These are phyloP conservation scores for Cicer pinnatifidum DNA, from an alignment of 306 rosid genomes.

Conservation along the genomic window DNA sequence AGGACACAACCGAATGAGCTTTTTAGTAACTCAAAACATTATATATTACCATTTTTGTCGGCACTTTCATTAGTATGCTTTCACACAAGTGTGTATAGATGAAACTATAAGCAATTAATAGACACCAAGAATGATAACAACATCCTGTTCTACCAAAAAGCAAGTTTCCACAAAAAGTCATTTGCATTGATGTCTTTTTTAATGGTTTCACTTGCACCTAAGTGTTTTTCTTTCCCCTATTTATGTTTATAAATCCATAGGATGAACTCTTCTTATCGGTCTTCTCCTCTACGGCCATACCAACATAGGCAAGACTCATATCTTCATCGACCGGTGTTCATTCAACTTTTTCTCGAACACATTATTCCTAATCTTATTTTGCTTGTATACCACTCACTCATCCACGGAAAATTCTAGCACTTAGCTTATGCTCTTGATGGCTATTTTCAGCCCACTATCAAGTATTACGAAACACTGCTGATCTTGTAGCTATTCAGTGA, in stretches of 20 bases:
- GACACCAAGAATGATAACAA: neutral
- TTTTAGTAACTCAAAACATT: slow-evolving; percentile 29
- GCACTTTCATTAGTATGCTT: slow-evolving; percentile 21
- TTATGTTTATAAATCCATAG: slow-evolving; percentile 4
- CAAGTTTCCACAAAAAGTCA: slow-evolving; percentile 10
- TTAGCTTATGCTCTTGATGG: slow-evolving; percentile 20
- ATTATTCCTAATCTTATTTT: neutral
- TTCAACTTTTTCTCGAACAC: neutral
- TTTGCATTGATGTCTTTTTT: slow-evolving; percentile 23
- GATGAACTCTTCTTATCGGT: neutral
- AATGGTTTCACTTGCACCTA: neutral
- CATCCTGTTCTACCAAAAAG: neutral
- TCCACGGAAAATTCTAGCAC: neutral
- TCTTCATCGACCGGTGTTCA: slow-evolving; percentile 5
- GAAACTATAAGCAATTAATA: slow-evolving; percentile 13
- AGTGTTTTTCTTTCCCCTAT: slow-evolving; percentile 14
- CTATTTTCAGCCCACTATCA: neutral
- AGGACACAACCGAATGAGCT: slow-evolving; percentile 32
- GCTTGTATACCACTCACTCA: too few relatives aligned
- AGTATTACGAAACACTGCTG: neutral
- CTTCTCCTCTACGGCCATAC: neutral
- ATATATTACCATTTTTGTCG: slow-evolving; percentile 17
- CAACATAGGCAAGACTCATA: neutral
- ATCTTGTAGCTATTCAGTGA: neutral
- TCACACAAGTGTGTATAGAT: neutral